Evolutionary conservation across 2,329 filamentous ascomycete genomes (phyloP).

Genomic region (Alternaria ethzedia): DNA sequence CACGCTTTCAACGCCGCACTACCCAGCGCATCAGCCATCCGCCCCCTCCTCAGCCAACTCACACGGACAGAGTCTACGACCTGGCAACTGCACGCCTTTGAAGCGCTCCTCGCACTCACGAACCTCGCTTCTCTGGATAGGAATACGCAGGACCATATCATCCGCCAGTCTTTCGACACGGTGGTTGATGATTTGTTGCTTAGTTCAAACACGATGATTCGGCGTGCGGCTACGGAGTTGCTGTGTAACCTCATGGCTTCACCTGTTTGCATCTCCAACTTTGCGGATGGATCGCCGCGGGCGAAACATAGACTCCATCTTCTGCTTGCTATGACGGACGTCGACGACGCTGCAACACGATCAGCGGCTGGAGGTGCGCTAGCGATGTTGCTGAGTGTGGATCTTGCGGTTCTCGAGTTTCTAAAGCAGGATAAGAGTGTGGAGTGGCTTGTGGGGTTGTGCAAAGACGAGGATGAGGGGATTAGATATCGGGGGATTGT

Average conservation of each 20-base stretch:
- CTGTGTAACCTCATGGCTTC: slow-evolving; percentile 86
- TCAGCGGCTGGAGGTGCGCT: slow-evolving; percentile 87
- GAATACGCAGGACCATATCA: slow-evolving; percentile 68
- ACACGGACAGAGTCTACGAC: slow-evolving; percentile 61
- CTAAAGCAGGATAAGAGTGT: slow-evolving; percentile 72
- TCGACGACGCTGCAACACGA: slow-evolving; percentile 79
- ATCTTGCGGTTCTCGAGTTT: slow-evolving; percentile 74
- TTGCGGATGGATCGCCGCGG: slow-evolving; percentile 69
- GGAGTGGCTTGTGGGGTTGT: slow-evolving; percentile 79
- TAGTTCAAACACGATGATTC: slow-evolving; percentile 74
- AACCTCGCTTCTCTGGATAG: slow-evolving; percentile 84
- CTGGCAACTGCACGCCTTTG: slow-evolving; percentile 87
- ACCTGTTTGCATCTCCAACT: slow-evolving; percentile 70
- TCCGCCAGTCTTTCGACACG: slow-evolving; percentile 74
- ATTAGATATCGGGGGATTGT: slow-evolving; percentile 76
- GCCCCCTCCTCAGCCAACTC: slow-evolving; percentile 79
- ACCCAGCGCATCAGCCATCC: slow-evolving; percentile 76
- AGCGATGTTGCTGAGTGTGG: slow-evolving; percentile 81
- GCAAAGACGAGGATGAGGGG: slow-evolving; percentile 71
- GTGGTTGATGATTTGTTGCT: slow-evolving; percentile 82
- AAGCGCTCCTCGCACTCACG: slow-evolving; percentile 87
- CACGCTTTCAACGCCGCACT: slow-evolving; percentile 84
- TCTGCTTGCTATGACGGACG: slow-evolving; percentile 84
- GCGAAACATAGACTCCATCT: slow-evolving; percentile 80
- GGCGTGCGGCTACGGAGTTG: slow-evolving; percentile 84